Evolutionary conservation across 768 basidiomycete species (phyloP).

Genomic region (Epithele typhae): DNA sequence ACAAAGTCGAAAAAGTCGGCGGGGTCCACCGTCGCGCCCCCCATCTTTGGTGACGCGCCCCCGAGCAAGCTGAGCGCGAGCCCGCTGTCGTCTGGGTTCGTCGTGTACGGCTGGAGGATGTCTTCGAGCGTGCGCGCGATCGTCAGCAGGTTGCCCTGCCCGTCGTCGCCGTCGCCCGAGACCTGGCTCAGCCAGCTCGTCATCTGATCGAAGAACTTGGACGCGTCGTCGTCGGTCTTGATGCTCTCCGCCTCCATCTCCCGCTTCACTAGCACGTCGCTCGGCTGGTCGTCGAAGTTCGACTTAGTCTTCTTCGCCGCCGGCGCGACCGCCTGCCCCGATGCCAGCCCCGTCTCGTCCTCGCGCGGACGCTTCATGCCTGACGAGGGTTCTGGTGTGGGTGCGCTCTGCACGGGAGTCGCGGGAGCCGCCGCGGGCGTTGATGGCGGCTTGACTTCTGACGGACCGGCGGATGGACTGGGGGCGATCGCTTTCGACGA

Average conservation of each 20-base stretch:
- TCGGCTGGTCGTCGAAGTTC: slow-evolving; percentile 64
- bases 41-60: slow-evolving; percentile 27
- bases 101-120: slow-evolving; percentile 53
- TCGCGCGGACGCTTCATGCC: slow-evolving; percentile 52
- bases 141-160: slow-evolving; percentile 31
- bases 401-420: slow-evolving; percentile 1
- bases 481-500: slow-evolving; percentile 26
- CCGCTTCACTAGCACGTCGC: slow-evolving; percentile 41
- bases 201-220: slow-evolving; percentile 58
- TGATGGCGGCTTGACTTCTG: slow-evolving; percentile 21
- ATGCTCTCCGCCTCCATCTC: slow-evolving; percentile 39
- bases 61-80: slow-evolving; percentile 24
- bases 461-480: slow-evolving; percentile 31
- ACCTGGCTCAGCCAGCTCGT: slow-evolving; percentile 16
- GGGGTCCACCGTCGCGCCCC: slow-evolving; percentile 37
- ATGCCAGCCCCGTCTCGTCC: slow-evolving; percentile 29
- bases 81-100: slow-evolving; percentile 32
- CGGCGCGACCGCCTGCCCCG: slow-evolving; percentile 1
- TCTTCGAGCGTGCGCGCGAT: slow-evolving; percentile 59
- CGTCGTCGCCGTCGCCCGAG: slow-evolving; percentile 39
- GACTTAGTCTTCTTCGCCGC: slow-evolving; percentile 56
- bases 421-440: slow-evolving; percentile 16
- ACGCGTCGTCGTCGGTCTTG: slow-evolving; percentile 65
- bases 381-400: slow-evolving; percentile 16
- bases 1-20: slow-evolving; percentile 70